Conservation (phyloP, 768 basidiomycete species). For the Pisolithus sp. region DNA sequence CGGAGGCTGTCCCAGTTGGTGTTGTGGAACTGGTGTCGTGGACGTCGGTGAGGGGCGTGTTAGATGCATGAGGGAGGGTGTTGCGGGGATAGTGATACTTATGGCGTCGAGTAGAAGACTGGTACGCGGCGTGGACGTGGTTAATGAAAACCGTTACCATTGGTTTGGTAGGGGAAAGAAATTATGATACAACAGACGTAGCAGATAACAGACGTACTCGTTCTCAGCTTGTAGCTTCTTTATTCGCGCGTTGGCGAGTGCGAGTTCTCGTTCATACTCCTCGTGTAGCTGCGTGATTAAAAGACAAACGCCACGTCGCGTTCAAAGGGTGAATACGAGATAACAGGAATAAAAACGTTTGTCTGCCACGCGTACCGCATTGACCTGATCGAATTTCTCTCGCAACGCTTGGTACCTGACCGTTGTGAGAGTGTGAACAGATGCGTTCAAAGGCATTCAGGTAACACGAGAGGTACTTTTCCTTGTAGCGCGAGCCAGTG, state of each 20-base stretch:
- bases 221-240: conserved; percentile 28
- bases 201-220: conserved; percentile 16
- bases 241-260: conserved; percentile 21
- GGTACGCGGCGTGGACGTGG: neutral
- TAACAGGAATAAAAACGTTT: too few relatives aligned
- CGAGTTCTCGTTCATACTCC: conserved; percentile 21
- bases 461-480: conserved; percentile 20
- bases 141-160: neutral
- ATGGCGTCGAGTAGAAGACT: conserved; percentile 30
- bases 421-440: neutral
- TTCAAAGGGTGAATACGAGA: neutral
- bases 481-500: conserved; percentile 23
- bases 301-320: neutral
- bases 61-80: conserved; percentile 27
- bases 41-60: conserved; percentile 22
- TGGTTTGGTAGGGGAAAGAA: neutral
- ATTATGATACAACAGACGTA: neutral
- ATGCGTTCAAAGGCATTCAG: too few relatives aligned
- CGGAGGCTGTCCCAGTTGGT: neutral
- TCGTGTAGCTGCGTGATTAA: conserved; percentile 14
- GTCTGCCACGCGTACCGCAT: conserved; percentile 13
- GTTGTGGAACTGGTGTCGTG: conserved; percentile 10
- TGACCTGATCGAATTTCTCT: conserved; percentile 30
- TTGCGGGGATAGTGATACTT: conserved; percentile 26
- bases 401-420: conserved; percentile 24